Conservation (phyloP, 148 eudicot genomes). For the Gaultheria prostrata region DNA sequence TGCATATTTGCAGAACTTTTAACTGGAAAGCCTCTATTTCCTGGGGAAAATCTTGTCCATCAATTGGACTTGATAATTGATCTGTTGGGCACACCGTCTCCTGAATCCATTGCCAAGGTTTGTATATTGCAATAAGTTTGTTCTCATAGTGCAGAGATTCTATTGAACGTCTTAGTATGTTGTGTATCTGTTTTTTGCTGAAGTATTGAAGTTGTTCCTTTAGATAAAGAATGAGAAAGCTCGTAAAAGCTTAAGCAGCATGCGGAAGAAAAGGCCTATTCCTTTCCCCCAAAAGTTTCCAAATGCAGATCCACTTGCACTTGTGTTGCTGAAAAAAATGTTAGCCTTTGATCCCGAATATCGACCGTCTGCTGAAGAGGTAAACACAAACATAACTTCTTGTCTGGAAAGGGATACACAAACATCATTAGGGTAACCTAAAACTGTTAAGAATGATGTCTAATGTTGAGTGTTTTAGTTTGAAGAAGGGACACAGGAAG, state of each 20-base stretch:
- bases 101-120: slow-evolving; percentile 7
- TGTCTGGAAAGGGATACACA: not conserved
- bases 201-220: not conserved
- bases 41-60: not conserved
- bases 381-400: not conserved
- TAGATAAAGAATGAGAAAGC: slow-evolving; percentile 9
- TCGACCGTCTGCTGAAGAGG: slow-evolving; percentile 6
- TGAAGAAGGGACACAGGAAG: not conserved
- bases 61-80: not conserved
- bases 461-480: not conserved
- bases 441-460: not conserved
- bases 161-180: not conserved
- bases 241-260: not conserved
- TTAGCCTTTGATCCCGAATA: not conserved
- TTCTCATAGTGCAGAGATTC: not conserved
- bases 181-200: not conserved
- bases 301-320: slow-evolving; percentile 10
- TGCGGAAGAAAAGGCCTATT: slow-evolving; percentile 3
- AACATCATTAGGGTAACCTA: not conserved
- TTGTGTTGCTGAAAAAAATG: slow-evolving; percentile 9
- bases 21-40: slow-evolving; percentile 5
- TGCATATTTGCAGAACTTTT: slow-evolving; percentile 9
- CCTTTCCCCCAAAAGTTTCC: slow-evolving; percentile 9
- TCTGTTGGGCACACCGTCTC: slow-evolving; percentile 1
- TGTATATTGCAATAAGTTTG: not conserved